A percentile compares a stretch with the other conserved stretches of the same genome.
These are phyloP conservation scores for Tothia fuscella DNA, from an alignment of 2,329 filamentous ascomycete species.

Conservation along the genomic window DNA sequence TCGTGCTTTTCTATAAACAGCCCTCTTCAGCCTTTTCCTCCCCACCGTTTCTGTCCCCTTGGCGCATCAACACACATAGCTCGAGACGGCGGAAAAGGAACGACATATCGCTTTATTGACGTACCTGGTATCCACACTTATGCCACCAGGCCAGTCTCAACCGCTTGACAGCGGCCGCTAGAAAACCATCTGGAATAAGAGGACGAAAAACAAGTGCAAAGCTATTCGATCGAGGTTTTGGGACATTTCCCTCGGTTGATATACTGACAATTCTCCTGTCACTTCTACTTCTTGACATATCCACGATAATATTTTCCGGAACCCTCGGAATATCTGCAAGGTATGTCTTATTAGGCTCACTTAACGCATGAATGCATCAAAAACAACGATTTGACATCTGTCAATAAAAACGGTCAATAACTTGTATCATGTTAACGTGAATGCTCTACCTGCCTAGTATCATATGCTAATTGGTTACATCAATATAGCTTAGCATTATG, in stretches of 20 bases:
- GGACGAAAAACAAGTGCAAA: background rate
- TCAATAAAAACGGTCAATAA: background rate
- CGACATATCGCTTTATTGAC: background rate
- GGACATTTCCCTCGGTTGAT: too few species aligned
- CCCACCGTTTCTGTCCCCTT: background rate
- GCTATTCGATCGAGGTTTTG: too few species aligned
- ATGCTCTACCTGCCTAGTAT: background rate
- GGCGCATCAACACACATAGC: background rate
- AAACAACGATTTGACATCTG: background rate
- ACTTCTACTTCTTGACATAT: too few species aligned
- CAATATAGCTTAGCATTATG: background rate
- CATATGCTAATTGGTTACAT: background rate
- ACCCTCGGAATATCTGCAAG: too few species aligned
- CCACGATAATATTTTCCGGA: too few species aligned
- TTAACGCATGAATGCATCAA: too few species aligned
- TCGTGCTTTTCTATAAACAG: constrained; percentile 10
- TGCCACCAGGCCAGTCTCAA: too few species aligned
- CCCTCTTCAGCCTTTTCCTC: background rate
- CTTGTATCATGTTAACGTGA: background rate
- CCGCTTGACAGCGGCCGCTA: background rate
- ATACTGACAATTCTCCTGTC: too few species aligned
- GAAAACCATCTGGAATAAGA: background rate
- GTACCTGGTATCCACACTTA: background rate
- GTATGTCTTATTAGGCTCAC: too few species aligned
- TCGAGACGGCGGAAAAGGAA: background rate